phyloP scores from a whole-genome alignment of 192 early-diverging fungal genomes.

The Coemansia guatemalensis region DNA sequence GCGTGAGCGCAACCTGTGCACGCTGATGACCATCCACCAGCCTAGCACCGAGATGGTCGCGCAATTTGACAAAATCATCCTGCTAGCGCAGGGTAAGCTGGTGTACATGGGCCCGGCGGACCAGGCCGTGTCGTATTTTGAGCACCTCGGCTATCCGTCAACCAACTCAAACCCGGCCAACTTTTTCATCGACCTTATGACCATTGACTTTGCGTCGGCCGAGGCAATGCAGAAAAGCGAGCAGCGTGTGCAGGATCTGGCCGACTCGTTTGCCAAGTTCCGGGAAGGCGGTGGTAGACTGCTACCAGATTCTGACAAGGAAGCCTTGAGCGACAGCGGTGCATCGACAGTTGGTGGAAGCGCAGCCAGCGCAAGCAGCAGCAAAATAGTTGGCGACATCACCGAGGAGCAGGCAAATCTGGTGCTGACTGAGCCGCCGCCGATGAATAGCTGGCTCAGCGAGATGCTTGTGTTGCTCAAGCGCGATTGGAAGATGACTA shows the following conservation, averaged over 20 bases:
- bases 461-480: too few relatives aligned
- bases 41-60: constrained; percentile 70
- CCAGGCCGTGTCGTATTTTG: constrained; percentile 45
- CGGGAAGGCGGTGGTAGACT: too few relatives aligned
- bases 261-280: constrained; percentile 16
- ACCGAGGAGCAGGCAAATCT: too few relatives aligned
- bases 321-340: too few relatives aligned
- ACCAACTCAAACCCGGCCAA: constrained; percentile 64
- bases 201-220: constrained; percentile 34
- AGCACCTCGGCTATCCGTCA: constrained; percentile 53
- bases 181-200: constrained; percentile 61
- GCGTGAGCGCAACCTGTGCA: constrained; percentile 56
- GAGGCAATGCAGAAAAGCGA: constrained; percentile 29
- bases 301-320: too few relatives aligned
- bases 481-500: too few relatives aligned
- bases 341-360: too few relatives aligned
- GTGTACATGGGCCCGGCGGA: constrained; percentile 57
- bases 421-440: too few relatives aligned
- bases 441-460: too few relatives aligned
- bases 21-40: constrained; percentile 80
- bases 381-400: too few relatives aligned
- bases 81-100: constrained; percentile 62
- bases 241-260: constrained; percentile 28
- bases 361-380: too few relatives aligned
- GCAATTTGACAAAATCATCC: constrained; percentile 71